These are phyloP conservation scores for Capillidium rhysosporum DNA, from an alignment of 371 early-diverging fungal genomes.

Conservation along the genomic window DNA sequence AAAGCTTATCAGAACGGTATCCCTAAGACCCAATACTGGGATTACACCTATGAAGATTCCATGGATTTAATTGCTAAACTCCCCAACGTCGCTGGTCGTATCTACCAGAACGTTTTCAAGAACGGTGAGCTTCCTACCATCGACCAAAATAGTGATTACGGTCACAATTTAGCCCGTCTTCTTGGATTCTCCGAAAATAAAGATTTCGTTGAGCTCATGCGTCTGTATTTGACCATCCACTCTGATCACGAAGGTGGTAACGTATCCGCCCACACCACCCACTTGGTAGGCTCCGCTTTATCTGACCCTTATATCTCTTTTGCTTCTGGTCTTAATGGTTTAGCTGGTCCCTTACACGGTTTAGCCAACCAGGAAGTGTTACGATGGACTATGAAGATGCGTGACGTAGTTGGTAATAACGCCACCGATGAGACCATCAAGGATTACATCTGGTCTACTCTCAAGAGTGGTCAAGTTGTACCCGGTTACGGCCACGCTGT, in stretches of 20 bases:
- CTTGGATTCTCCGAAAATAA: conserved; percentile 75
- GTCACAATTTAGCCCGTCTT: conserved; percentile 83
- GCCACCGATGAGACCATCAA: conserved; percentile 84
- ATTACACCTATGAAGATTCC: conserved; percentile 87
- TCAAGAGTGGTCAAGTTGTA: conserved; percentile 90
- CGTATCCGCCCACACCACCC: conserved; percentile 85
- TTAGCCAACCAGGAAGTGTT: conserved; percentile 99
- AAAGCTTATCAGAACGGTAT: conserved; percentile 92
- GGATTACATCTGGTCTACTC: conserved; percentile 88
- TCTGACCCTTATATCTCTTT: conserved; percentile 97
- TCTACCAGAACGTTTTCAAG: conserved; percentile 96
- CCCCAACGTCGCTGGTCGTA: conserved; percentile 87
- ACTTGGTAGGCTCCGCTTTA: conserved; percentile 91
- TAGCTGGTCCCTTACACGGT: conserved; percentile 98
- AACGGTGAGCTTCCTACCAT: conserved; percentile 78
- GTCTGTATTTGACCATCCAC: conserved; percentile 96
- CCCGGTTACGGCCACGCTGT: conserved; percentile 99
- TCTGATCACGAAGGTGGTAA: conserved; percentile 99
- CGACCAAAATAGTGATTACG: conserved; percentile 75
- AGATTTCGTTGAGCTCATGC: conserved; percentile 91
- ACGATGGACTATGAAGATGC: conserved; percentile 89
- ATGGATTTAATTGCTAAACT: conserved; percentile 97
- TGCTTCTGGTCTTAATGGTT: conserved; percentile 92
- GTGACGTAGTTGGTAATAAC: conserved; percentile 55
- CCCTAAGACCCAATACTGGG: conserved; percentile 92